phyloP scores from a whole-genome alignment of 2,329 filamentous ascomycete genomes.

The Didymosphaeria variabile region DNA sequence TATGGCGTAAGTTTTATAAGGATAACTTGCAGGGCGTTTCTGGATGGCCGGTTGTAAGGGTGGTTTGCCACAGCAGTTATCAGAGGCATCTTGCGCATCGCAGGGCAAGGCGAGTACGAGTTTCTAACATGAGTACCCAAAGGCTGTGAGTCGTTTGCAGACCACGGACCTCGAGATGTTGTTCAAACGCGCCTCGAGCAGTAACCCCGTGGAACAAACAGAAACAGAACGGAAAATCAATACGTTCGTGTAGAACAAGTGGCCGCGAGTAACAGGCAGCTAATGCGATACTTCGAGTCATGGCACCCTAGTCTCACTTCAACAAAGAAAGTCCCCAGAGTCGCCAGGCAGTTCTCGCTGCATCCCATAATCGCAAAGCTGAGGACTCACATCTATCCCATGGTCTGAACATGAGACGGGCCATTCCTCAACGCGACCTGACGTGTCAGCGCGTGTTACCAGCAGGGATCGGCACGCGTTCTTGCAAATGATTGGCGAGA shows the following conservation, averaged over 20 bases:
- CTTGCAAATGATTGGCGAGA: neutral
- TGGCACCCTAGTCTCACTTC: neutral
- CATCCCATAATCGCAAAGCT: neutral
- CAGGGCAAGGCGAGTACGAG: neutral
- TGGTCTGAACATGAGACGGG: neutral
- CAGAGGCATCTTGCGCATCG: neutral
- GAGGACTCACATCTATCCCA: neutral
- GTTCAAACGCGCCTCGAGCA: neutral
- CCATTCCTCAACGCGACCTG: conserved; percentile 1
- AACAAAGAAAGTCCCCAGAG: neutral
- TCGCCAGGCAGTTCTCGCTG: too few species aligned
- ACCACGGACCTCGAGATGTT: neutral
- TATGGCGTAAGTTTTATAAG: too few species aligned
- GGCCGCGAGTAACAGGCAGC: too few species aligned
- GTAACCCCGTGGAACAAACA: neutral
- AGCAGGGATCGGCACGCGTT: conserved; percentile 6
- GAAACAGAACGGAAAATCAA: neutral
- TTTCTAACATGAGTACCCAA: neutral
- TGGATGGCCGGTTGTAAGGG: too few species aligned
- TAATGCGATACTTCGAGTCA: neutral
- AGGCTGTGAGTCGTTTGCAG: neutral
- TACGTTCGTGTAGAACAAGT: neutral
- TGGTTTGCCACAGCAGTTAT: too few species aligned
- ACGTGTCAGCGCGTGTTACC: neutral
- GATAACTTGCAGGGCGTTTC: too few species aligned